Base-by-base conservation (phyloP, 345 rosid genomes). In the Brassica rapa region DNA sequence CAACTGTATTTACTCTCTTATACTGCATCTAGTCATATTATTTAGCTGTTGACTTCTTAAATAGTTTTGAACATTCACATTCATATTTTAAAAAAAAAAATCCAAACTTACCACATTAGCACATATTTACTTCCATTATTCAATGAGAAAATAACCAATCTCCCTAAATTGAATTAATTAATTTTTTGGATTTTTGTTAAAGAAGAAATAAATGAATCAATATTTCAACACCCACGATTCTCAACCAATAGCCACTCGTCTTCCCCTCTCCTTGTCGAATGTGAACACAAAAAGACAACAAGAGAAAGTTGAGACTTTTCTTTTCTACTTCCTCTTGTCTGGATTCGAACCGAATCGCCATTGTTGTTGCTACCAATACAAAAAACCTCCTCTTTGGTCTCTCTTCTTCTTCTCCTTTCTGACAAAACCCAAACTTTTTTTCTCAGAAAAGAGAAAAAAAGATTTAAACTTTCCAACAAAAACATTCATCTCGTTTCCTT, bases 251-350 rank as follows among this genome's bases (percentile, higher is more conserved):
- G 59, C 3, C 62, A 51, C 78, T 73, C 63, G 10, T 71, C 70
- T 35, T 3, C 24, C 55, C 55, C 5, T 56, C 33, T 51, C 62
- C 0, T 8, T 37, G 33, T 49, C 39, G n/a, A 73, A 73, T 79
- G 82, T 73, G 78, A 71, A 70, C 21, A 78, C 77, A 57, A 79
- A 79, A 73, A 68, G 78, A 73, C 74, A 79, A 73, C 10, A 32
- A 80, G 73, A 55, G 39, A 80, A 70, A 75, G 75, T 70, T 75
- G 79, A 69, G 72, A 70, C 33, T 80, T 74, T 80, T 80, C 79
- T 75, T 75, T 74, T 75, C 15, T 60, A 62, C 39, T 27, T 80
- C 68, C 57, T 24, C 75, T 30, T 70, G 71, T 70, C 68, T 75
- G 66, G 67, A 80, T 69, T 80, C 71, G 71, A 80, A 74, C 72